A percentile compares a stretch with the other conserved stretches of the same genome.
Evolutionary conservation across 441 rosid species (phyloP).

Genomic region (Populus hybrid): DNA sequence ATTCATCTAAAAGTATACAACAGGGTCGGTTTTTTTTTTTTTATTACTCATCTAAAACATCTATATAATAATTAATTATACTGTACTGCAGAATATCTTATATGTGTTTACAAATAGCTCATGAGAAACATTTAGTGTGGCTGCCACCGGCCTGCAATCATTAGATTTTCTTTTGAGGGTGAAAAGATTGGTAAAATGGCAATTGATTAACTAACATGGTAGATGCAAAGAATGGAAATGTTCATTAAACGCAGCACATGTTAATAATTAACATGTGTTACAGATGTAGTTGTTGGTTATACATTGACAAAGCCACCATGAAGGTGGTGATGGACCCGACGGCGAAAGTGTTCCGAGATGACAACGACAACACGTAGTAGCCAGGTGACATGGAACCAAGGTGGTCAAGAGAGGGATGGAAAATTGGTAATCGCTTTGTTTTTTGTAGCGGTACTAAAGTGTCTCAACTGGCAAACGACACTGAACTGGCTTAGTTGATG

Average conservation of each 20-base stretch:
- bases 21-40: too few species aligned
- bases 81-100: too few species aligned
- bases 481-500: too few species aligned
- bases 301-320: background rate
- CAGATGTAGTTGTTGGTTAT: background rate
- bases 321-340: background rate
- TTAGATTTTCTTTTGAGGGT: background rate
- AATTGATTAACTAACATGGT: background rate
- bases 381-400: background rate
- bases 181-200: background rate
- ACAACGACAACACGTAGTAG: background rate
- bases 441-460: background rate
- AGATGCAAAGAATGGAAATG: background rate
- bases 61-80: too few species aligned
- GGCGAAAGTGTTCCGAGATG: background rate
- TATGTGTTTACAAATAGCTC: too few species aligned
- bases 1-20: too few species aligned
- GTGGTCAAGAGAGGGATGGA: background rate
- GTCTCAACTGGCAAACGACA: background rate
- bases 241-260: background rate
- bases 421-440: background rate
- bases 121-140: too few species aligned
- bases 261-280: background rate
- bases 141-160: too few species aligned
- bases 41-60: too few species aligned